Evolutionary conservation across 495 filamentous ascomycete species (phyloP).

Genomic region (Neurospora pannonica): DNA sequence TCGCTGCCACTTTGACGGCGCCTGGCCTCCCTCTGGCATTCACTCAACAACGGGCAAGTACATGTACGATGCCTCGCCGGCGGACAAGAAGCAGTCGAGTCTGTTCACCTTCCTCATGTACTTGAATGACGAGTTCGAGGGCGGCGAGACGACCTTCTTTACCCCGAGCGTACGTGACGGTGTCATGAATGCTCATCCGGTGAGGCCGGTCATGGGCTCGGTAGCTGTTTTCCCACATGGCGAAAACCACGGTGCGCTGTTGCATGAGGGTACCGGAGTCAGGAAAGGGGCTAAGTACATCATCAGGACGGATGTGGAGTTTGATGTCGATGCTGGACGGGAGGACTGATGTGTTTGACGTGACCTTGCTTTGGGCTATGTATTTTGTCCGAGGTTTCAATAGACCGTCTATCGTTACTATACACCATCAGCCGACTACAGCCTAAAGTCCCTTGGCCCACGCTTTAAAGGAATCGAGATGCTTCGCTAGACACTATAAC

Average conservation of each 20-base stretch:
- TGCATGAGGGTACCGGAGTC: conserved; percentile 42
- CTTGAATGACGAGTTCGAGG: conserved; percentile 42
- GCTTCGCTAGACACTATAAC: background rate
- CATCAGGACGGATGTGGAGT: conserved; percentile 39
- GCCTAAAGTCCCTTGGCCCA: background rate
- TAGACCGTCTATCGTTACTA: background rate
- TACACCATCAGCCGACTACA: background rate
- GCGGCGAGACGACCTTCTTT: conserved; percentile 43
- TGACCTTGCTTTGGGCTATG: background rate
- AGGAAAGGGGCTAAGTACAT: conserved; percentile 37
- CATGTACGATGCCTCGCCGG: conserved; percentile 36
- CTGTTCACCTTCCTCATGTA: conserved; percentile 44
- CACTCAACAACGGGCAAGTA: conserved; percentile 26
- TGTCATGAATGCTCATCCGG: conserved; percentile 36
- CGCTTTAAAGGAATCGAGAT: background rate
- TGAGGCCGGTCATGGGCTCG: conserved; percentile 38
- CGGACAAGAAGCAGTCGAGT: conserved; percentile 34
- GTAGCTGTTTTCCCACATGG: conserved; percentile 40
- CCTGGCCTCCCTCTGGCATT: conserved; percentile 39
- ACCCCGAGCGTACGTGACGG: conserved; percentile 34
- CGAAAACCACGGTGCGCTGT: conserved; percentile 29
- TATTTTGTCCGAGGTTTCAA: background rate
- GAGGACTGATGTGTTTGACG: background rate
- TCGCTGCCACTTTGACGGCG: conserved; percentile 36
- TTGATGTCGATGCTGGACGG: conserved; percentile 27